Conservation (phyloP, 306 rosid genomes). For the Amphicarpaea edgeworthii region DNA sequence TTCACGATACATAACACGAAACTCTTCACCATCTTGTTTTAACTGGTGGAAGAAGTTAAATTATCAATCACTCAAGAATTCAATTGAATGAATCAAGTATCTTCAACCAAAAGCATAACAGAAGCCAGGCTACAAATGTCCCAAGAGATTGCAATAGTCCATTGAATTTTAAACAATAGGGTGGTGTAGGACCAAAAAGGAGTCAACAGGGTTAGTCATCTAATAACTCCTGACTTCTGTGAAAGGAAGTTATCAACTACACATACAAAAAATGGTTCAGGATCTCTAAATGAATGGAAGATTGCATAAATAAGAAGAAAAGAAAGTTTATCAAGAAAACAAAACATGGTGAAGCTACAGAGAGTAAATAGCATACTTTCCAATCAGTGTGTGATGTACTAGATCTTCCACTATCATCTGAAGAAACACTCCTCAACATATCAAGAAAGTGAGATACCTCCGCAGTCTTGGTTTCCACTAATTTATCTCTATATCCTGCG, state of each 20-base stretch:
- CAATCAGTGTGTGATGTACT: conserved; percentile 65
- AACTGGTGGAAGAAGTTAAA: conserved; percentile 58
- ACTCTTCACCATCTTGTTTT: conserved; percentile 80
- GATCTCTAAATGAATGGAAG: conserved; percentile 1
- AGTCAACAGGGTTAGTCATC: conserved; percentile 23
- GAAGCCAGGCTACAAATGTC: conserved; percentile 22
- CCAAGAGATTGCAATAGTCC: conserved; percentile 12
- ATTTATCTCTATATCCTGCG: conserved; percentile 61
- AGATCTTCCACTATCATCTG: conserved; percentile 45
- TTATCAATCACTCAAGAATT: background rate
- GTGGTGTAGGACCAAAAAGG: conserved; percentile 18
- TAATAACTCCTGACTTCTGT: background rate
- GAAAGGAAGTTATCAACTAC: conserved; percentile 5
- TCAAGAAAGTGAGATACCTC: conserved; percentile 78
- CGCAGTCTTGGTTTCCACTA: conserved; percentile 62
- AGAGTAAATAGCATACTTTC: conserved; percentile 68
- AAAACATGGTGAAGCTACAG: conserved; percentile 13
- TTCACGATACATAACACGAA: conserved; percentile 85
- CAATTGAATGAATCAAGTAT: background rate
- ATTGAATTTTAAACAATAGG: conserved; percentile 7
- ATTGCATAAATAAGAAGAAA: conserved; percentile 2
- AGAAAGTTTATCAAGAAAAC: conserved; percentile 29
- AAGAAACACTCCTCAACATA: conserved; percentile 83
- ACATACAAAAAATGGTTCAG: background rate
- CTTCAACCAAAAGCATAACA: conserved; percentile 12